Percentiles rank a stretch among this genome's conserved stretches.
Conservation (phyloP, 495 filamentous ascomycete species). For the Hypoxylon fuscum region DNA sequence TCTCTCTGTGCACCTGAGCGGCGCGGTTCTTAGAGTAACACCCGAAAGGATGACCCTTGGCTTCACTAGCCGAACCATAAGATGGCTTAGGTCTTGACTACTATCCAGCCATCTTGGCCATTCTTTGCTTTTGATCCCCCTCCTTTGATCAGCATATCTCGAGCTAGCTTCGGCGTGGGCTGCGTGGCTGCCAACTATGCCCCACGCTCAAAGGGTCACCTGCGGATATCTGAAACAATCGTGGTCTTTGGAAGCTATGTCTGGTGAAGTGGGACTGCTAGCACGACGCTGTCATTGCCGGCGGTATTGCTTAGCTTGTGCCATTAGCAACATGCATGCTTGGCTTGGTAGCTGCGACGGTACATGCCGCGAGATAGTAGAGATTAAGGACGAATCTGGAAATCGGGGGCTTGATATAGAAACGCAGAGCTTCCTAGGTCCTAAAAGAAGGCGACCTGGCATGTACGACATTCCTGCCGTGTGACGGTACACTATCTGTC, state of each 20-base stretch:
- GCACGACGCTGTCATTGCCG: conserved; percentile 3
- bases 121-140: no score
- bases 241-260: no score
- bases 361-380: neutral
- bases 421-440: neutral
- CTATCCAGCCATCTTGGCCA: no score
- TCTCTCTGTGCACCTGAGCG: no score
- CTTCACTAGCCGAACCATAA: no score
- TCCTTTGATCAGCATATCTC: no score
- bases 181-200: neutral
- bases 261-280: conserved; percentile 8
- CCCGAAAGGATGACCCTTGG: no score
- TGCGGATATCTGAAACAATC: no score
- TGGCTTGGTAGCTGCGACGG: neutral
- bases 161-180: neutral
- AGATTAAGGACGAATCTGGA: neutral
- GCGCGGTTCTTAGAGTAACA: no score
- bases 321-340: neutral
- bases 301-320: neutral
- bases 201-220: no score
- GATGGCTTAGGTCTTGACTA: no score
- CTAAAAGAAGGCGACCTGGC: neutral
- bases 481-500: conserved; percentile 13
- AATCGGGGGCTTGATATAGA: conserved; percentile 10
- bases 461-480: neutral